Evolutionary conservation across 768 basidiomycete genomes (phyloP).

Genomic region (Boletus sensibilis): DNA sequence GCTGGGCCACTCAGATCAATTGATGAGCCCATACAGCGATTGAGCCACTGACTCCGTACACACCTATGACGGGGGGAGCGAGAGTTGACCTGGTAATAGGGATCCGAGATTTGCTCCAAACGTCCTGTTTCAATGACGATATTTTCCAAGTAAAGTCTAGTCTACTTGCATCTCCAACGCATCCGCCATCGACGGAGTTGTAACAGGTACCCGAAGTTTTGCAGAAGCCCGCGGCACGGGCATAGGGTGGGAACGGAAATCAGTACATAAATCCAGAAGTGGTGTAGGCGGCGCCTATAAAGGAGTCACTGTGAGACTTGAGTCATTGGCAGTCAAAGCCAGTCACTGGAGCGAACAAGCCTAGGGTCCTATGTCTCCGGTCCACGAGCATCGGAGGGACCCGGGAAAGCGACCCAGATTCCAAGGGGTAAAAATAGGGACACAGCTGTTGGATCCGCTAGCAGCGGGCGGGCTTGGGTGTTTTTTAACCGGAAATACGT

Average conservation of each 20-base stretch:
- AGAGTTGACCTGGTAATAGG: not conserved
- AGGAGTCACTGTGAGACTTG: not conserved
- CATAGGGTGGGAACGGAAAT: constrained; percentile 19
- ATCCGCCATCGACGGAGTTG: constrained; percentile 31
- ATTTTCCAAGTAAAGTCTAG: not conserved
- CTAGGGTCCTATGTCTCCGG: not conserved
- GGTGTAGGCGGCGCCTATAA: constrained; percentile 4
- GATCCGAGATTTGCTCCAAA: not conserved
- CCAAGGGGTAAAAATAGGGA: constrained; percentile 4
- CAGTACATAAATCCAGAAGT: constrained; percentile 1
- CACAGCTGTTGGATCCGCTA: not conserved
- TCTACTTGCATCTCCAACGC: constrained; percentile 13
- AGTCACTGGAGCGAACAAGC: not conserved
- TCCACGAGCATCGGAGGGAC: constrained; percentile 1
- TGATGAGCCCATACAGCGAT: not conserved
- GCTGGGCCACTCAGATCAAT: not conserved
- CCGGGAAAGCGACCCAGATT: not conserved
- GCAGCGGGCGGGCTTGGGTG: not conserved
- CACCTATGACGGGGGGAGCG: not conserved
- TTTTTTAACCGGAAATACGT: constrained; percentile 5
- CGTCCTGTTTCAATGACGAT: not conserved
- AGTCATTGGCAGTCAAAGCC: not conserved
- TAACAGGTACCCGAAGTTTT: constrained; percentile 12
- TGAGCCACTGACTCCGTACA: constrained; percentile 3
- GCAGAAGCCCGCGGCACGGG: constrained; percentile 17